Evolutionary conservation across 2,329 filamentous ascomycete genomes (phyloP), one percentile per base, ranked within the genome.

Genomic region (Colletotrichum sp.): DNA sequence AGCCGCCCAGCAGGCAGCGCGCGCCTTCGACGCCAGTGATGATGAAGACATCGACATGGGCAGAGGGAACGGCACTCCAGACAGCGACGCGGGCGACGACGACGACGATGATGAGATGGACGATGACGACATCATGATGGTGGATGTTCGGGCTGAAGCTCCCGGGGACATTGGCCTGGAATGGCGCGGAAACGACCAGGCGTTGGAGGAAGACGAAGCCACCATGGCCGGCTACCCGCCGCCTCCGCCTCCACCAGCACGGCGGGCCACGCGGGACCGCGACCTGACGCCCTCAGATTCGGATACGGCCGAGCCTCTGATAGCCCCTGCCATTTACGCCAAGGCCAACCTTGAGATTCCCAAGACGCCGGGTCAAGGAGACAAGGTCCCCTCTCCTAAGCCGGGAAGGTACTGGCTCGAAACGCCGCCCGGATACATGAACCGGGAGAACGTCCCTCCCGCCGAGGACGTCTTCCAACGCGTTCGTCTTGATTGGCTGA

Each of bases 401-500:
- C 93, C 95, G 13, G 93, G 95, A 15, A 90, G 91, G 69, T 96
- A 98, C 84, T 98, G 96, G 96, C 89, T 97, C 44, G 93, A 95
- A 80, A 95, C 94, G 44, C 95, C 96, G 8, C 87, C 90, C 22
- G 90, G 90, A 36, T 96, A 94, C 82, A 90, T 88, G 60, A 89
- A 91, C 72, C 88, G 89, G 57, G 89, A 91, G 36, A 90, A 90
- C 70, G 86, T 93, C 8, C 93, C 93, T 64, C 89, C 91, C 19
- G 94, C 96, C 70, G 97, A 99, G 83, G 94, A 99, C 81, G 89
- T 99, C 7, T 96, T 95, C 86, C 93, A 96, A 82, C 93, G 96
- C 36, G 94, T 98, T 15, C 93, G 97, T 36, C 88, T 99, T 8
- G 97, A 99, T 84, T 98, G 95, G 91, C 90, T 99, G 82, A 95